phyloP scores from a whole-genome alignment of 2,329 filamentous ascomycete species.

The Cryphonectria naterciae region DNA sequence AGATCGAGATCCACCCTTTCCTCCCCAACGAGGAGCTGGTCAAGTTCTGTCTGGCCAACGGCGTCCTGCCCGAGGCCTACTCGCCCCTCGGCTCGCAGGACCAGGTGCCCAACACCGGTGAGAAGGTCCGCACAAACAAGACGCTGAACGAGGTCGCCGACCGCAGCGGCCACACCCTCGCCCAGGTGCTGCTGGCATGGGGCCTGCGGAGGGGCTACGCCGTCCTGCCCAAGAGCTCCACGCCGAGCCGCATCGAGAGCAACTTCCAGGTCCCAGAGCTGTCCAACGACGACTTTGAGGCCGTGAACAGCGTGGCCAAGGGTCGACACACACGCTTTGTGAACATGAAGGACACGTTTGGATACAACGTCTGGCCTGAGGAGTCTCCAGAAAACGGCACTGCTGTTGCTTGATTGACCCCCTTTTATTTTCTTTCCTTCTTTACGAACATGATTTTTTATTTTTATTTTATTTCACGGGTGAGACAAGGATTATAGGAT shows the following conservation, averaged over 20 bases:
- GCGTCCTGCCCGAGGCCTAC: constrained; percentile 57
- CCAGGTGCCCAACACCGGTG: constrained; percentile 69
- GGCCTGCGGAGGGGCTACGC: constrained; percentile 68
- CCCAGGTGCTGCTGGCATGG: constrained; percentile 68
- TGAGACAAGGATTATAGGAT: too few relatives aligned
- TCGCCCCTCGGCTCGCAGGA: constrained; percentile 65
- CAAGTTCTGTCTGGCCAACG: constrained; percentile 55
- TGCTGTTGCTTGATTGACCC: constrained; percentile 19
- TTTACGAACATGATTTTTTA: too few relatives aligned
- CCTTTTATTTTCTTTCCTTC: not conserved
- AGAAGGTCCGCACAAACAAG: constrained; percentile 65
- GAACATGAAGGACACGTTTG: constrained; percentile 83
- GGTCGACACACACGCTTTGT: constrained; percentile 73
- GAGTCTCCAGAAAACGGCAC: constrained; percentile 43
- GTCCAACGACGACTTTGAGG: constrained; percentile 60
- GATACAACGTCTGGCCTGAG: constrained; percentile 71
- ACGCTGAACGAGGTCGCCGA: constrained; percentile 62
- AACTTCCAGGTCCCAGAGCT: constrained; percentile 64
- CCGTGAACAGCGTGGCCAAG: constrained; percentile 66
- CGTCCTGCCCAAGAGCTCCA: constrained; percentile 73
- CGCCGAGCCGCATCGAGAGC: constrained; percentile 66
- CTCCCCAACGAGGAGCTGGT: constrained; percentile 54
- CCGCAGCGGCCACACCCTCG: constrained; percentile 60
- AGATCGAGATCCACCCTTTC: constrained; percentile 54
- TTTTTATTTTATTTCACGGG: not conserved